Conservation (phyloP, 768 basidiomycete genomes). For the Nidularia sp. region DNA sequence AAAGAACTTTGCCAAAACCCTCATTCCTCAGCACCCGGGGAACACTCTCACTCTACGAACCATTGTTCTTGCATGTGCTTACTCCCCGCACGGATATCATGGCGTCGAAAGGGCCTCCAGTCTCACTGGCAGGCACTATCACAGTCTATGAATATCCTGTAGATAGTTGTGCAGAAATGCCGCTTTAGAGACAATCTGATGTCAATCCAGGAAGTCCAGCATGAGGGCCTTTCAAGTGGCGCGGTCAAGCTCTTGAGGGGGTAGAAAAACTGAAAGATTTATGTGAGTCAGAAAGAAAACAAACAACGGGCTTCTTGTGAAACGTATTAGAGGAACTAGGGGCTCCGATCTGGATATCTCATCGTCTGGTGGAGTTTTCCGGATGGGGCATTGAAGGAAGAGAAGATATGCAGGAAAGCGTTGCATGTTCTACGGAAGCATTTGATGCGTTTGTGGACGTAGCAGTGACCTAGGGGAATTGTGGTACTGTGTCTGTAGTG, state of each 20-base stretch:
- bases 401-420: no score
- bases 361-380: no score
- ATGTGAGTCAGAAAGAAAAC: background rate
- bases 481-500: background rate
- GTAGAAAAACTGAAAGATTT: conserved; percentile 22
- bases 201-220: conserved; percentile 44
- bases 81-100: background rate
- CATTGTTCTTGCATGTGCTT: no score
- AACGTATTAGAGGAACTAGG: no score
- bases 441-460: no score
- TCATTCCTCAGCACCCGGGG: background rate
- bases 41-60: background rate
- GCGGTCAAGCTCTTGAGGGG: conserved; percentile 32
- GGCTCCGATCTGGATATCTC: no score
- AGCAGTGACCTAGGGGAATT: no score
- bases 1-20: background rate
- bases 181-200: conserved; percentile 40
- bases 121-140: conserved; percentile 27
- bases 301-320: background rate
- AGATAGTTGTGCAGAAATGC: conserved; percentile 35
- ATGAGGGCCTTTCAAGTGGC: conserved; percentile 35
- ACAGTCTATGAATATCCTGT: conserved; percentile 39
- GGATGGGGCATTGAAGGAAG: no score
- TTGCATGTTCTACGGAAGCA: no score
- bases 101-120: conserved; percentile 4